Percentiles rank a stretch among this genome's conserved stretches.
phyloP scores from a whole-genome alignment of 805 yeast species.

The Starmera pachycereana region DNA sequence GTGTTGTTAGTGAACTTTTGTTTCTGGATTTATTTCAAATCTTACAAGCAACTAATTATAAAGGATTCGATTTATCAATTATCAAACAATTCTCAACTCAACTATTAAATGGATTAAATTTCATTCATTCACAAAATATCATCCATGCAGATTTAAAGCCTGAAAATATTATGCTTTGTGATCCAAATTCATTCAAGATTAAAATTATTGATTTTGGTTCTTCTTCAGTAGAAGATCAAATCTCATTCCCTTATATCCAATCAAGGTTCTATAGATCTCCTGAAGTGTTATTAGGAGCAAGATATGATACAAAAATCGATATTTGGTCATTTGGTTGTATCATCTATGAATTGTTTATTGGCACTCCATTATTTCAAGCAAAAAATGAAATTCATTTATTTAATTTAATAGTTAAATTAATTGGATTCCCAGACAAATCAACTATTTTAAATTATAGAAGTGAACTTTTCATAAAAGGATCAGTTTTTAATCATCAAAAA shows the following conservation, averaged over 20 bases:
- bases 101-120: conserved; percentile 47
- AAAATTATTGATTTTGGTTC: conserved; percentile 81
- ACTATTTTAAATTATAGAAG: conserved; percentile 30
- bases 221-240: conserved; percentile 47
- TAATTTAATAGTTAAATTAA: conserved; percentile 57
- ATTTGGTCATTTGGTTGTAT: conserved; percentile 90
- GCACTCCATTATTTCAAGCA: conserved; percentile 80
- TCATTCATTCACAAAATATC: conserved; percentile 43
- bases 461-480: conserved; percentile 25
- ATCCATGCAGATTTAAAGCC: conserved; percentile 86
- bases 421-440: conserved; percentile 67
- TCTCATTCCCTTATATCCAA: conserved; percentile 77
- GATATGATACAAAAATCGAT: conserved; percentile 73
- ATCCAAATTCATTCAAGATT: conserved; percentile 34
- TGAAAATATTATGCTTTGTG: conserved; percentile 59
- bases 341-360: conserved; percentile 80
- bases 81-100: conserved; percentile 40
- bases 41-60: conserved; percentile 37
- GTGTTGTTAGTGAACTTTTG: conserved; percentile 67
- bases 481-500: conserved; percentile 10
- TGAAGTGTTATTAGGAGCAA: conserved; percentile 59
- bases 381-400: conserved; percentile 74
- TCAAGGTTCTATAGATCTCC: conserved; percentile 76
- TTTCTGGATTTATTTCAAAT: conserved; percentile 58
- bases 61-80: conserved; percentile 35